Evolutionary conservation across 805 yeast genomes (phyloP), one percentile per base, ranked within the genome.

Genomic region (Maudiozyma bulderi): DNA sequence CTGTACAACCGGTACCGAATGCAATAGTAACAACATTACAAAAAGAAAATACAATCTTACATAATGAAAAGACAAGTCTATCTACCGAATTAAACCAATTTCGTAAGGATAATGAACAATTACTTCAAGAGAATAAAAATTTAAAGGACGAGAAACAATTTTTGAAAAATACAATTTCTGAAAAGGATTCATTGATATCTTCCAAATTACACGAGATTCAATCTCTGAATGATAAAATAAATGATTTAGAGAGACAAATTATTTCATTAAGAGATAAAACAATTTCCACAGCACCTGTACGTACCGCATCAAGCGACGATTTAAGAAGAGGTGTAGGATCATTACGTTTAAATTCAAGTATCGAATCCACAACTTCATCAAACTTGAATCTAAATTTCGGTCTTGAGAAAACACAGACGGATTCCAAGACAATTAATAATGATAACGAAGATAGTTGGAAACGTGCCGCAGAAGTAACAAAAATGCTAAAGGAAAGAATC

Each of bases 391-490:
- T 8, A 3, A 41, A 15, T 13, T 9, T 15, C 8, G 41, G 29
- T 13, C 3, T 32, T n/a, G 31, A 37, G n/a, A 31, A 42, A 13
- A 26, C 29, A 3, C n/a, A n/a, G 32, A 14, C 15, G 6, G 11
- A 14, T 11, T 11, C 33, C 14, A 34, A 35, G 26, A 14, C 10
- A 11, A 39, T 28, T 6, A 30, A 34, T 32, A 30, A 30, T 30
- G 48, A 42, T 8, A 85, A 78, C 50, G 89, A 82, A 51, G 79
- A 74, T 47, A 81, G 85, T 56, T 89, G 96, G 96, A 79, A 76
- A 55, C 77, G 91, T 45, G 96, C 96, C 0, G 90, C 93, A 0
- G 95, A 86, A 57, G 95, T 88, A 10, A 89, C 96, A 0, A 77
- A 81, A 3, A 91, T 85, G 64, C 75, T 89, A 59, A 86, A 84